Base-by-base conservation (phyloP, 108 stramenopile species). In the Cyclostephanos tholiformis region DNA sequence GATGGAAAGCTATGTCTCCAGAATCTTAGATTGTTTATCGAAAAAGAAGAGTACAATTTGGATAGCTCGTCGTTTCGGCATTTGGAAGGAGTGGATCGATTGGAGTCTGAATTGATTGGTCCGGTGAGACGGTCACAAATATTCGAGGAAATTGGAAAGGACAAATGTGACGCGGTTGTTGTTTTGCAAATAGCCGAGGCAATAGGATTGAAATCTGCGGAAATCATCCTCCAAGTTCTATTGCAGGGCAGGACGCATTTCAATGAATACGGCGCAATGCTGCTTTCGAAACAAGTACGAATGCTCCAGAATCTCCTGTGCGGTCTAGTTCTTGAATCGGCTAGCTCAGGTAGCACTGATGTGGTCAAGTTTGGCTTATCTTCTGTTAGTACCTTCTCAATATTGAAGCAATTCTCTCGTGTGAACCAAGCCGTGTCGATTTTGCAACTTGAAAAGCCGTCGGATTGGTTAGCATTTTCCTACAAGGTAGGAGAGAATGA, bases 231-330 rank as follows among this genome's bases (percentile, higher is more conserved):
- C 49, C 67, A 86, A 29, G 67, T 77, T 39, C 53, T 91, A 11
- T 69, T 83, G 51, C 46, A 65, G 10, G 63, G 67, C 25, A 30
- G 73, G 6, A 91, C 88, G 65, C 68, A 71, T 58, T 89, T 95
- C 61, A 92, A 87, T 49, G 94, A 92, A 60, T 95, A 90, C 89
- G 94, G 94, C 3, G 86, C 91, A 6, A 53, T 95, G 60, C 86
- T 95, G 38, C 80, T 95, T 16, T 87, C 90, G 29, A 95, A 95
- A 62, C 87, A 95, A 78, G 87, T 95, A 0, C 90, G 94, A 35
- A 59, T 82, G 65, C 65, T 95, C 35, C 87, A 92, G 72, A 82
- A 79, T 46, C 75, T 64, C 41, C 66, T 84, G n/a, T 72, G 76
- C n/a, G 60, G 77, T 29, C 61, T 82, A 17, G 68, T 74, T 53